phyloP scores from a whole-genome alignment of 208 protist genomes.

The Trypanosoma rangeli region DNA sequence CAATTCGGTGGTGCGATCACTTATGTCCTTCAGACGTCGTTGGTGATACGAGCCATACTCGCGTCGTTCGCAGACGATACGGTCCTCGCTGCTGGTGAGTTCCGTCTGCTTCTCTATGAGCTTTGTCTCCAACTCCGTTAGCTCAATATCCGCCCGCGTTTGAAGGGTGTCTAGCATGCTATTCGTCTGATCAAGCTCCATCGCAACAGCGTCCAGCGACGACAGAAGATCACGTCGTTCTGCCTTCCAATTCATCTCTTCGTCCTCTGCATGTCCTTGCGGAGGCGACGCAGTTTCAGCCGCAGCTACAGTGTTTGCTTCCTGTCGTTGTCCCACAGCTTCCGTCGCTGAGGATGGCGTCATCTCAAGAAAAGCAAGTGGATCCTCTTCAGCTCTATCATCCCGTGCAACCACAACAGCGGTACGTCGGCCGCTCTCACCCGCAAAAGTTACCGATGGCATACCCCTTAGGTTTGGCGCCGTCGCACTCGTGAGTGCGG shows the following conservation, averaged over 20 bases:
- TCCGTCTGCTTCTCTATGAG: slow-evolving; percentile 51
- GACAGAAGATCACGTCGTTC: slow-evolving; percentile 39
- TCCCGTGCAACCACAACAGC: background rate
- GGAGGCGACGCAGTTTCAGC: background rate
- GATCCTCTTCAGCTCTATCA: slow-evolving; percentile 19
- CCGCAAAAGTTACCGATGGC: background rate
- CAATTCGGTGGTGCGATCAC: slow-evolving; percentile 29
- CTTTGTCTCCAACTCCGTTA: slow-evolving; percentile 56
- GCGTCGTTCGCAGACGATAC: slow-evolving; percentile 25
- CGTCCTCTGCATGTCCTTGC: background rate
- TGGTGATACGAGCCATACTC: slow-evolving; percentile 31
- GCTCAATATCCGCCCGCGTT: slow-evolving; percentile 59
- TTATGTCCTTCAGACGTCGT: slow-evolving; percentile 32
- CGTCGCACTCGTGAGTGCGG: background rate
- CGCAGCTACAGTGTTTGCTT: background rate
- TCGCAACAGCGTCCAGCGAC: slow-evolving; percentile 47
- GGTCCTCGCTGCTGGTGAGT: slow-evolving; percentile 32
- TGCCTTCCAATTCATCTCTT: slow-evolving; percentile 10
- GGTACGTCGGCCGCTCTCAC: background rate
- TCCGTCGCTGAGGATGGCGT: background rate
- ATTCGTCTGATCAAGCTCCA: slow-evolving; percentile 42
- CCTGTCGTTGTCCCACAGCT: background rate
- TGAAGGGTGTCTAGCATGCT: slow-evolving; percentile 39
- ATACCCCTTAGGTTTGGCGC: background rate
- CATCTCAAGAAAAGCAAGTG: slow-evolving; percentile 28